phyloP scores from a whole-genome alignment of 345 rosid genomes.

The Hibiscus mutabilis region DNA sequence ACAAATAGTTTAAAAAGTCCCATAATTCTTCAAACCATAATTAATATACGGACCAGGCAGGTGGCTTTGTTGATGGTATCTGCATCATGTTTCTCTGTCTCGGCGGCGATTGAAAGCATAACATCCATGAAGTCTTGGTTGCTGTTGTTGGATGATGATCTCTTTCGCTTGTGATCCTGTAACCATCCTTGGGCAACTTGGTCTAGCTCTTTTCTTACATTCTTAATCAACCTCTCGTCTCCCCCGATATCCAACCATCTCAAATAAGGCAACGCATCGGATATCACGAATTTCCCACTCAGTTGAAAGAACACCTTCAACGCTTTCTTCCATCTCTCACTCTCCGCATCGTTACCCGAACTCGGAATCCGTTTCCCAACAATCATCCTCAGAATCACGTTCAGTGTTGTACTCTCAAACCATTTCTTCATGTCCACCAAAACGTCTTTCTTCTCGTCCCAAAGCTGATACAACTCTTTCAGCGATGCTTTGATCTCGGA shows the following conservation, averaged over 20 bases:
- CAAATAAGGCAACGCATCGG: conserved; percentile 48
- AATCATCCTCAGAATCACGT: conserved; percentile 36
- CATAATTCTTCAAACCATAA: too few relatives aligned
- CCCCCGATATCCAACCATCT: conserved; percentile 54
- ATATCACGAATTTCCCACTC: conserved; percentile 34
- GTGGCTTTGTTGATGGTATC: neutral
- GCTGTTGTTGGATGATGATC: neutral
- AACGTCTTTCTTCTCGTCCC: neutral
- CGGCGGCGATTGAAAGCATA: neutral
- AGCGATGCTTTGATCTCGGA: conserved; percentile 3
- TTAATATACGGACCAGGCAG: neutral
- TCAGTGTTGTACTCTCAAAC: conserved; percentile 23
- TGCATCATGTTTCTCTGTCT: neutral
- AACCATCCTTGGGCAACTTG: conserved; percentile 31
- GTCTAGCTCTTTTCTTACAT: conserved; percentile 37
- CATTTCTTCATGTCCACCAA: conserved; percentile 31
- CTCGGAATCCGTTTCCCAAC: conserved; percentile 30
- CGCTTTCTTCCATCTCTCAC: conserved; percentile 22
- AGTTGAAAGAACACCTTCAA: conserved; percentile 33
- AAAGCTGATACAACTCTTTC: neutral
- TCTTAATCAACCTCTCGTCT: conserved; percentile 40
- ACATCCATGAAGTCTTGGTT: neutral
- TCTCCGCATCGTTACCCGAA: neutral
- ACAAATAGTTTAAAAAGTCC: neutral
- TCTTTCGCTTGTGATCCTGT: neutral